A percentile compares a stretch with the other conserved stretches of the same genome.
Evolutionary conservation across 73 alveolate species (phyloP).

Genomic region (Blepharisma japonicum): DNA sequence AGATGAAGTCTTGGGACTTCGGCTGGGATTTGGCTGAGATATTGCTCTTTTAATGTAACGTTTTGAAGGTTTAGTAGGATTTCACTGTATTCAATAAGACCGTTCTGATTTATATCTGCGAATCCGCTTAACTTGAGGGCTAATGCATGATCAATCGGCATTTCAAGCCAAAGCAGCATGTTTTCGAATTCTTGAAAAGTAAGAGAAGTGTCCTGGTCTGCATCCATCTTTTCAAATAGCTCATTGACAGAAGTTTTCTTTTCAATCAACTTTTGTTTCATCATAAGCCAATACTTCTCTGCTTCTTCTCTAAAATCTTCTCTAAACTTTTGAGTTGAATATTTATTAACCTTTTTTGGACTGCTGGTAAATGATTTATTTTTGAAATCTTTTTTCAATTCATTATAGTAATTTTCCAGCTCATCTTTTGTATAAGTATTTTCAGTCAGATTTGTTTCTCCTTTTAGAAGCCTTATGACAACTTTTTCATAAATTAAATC

Average conservation of each 20-base stretch:
- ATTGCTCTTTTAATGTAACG: no score
- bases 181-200: constrained; percentile 11
- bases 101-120: no score
- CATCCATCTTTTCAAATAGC: constrained; percentile 13
- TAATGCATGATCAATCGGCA: not conserved
- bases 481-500: not conserved
- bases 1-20: no score
- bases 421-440: not conserved
- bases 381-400: constrained; percentile 11
- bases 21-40: no score
- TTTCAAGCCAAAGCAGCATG: constrained; percentile 4
- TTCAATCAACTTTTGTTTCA: constrained; percentile 23
- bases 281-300: not conserved
- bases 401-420: not conserved
- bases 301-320: not conserved
- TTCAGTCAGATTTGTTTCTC: constrained; percentile 3
- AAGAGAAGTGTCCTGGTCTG: constrained; percentile 3
- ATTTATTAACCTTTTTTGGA: not conserved
- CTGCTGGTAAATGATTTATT: not conserved
- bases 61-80: no score
- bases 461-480: not conserved
- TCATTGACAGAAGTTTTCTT: not conserved
- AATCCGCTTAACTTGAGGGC: no score
- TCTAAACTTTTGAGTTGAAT: not conserved
- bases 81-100: no score